A percentile compares a stretch with the other conserved stretches of the same genome.
Conservation (phyloP, 176 grass and related monocot species). For the Tuctoria greenei region DNA sequence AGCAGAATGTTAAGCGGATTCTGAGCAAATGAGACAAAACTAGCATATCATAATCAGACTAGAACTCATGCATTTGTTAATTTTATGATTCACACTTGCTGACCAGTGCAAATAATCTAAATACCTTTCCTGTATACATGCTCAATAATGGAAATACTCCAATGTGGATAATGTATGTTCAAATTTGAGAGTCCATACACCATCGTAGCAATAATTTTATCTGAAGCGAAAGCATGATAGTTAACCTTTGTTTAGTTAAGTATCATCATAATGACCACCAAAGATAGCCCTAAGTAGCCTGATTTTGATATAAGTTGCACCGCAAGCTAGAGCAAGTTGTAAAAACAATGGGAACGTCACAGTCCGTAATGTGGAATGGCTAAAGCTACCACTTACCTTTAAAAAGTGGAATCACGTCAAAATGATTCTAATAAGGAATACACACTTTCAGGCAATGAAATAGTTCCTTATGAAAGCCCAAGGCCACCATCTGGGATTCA, state of each 20-base stretch:
- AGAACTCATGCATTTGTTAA: not conserved
- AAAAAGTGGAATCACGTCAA: slow-evolving; percentile 12
- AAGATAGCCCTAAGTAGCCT: not conserved
- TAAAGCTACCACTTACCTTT: slow-evolving; percentile 17
- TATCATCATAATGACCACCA: not conserved
- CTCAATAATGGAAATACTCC: not conserved
- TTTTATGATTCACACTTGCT: slow-evolving; percentile 12
- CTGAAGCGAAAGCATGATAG: not conserved
- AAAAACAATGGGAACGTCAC: slow-evolving; percentile 33
- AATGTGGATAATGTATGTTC: too few species aligned
- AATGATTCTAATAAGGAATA: slow-evolving; percentile 42
- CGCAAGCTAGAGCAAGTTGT: slow-evolving; percentile 2
- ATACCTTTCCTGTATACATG: not conserved
- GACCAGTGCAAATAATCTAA: not conserved
- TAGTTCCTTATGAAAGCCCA: slow-evolving; percentile 83
- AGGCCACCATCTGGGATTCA: slow-evolving; percentile 80
- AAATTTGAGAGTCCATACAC: too few species aligned
- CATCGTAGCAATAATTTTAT: not conserved
- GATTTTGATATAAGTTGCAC: not conserved
- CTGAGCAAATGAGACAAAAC: too few species aligned
- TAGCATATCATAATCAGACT: not conserved
- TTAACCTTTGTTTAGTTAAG: not conserved
- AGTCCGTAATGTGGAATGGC: slow-evolving; percentile 5
- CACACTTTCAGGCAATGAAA: slow-evolving; percentile 76
- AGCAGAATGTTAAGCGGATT: too few species aligned